These are phyloP conservation scores for Penicillium sp. DNA, from an alignment of 2,329 filamentous ascomycete species.

Conservation along the genomic window DNA sequence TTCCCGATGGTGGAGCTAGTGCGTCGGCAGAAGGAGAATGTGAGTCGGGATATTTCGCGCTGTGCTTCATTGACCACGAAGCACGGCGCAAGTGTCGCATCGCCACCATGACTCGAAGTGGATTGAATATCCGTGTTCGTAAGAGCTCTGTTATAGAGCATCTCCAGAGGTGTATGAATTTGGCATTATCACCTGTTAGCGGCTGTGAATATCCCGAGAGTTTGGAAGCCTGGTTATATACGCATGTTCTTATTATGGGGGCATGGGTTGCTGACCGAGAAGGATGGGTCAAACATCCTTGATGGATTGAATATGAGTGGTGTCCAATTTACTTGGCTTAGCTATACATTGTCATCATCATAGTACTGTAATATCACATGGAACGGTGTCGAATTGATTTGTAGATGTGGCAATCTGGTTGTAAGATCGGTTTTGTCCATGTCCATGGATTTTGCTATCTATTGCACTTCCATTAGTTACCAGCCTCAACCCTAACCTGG, in stretches of 20 bases:
- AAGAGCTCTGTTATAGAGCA: not conserved
- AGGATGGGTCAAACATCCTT: not conserved
- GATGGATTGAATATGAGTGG: not conserved
- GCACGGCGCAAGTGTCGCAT: not conserved
- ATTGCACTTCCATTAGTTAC: too few species aligned
- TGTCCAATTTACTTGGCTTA: not conserved
- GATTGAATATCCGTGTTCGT: not conserved
- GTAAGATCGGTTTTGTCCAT: too few species aligned
- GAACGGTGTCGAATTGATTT: too few species aligned
- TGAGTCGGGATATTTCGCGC: not conserved
- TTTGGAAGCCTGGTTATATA: not conserved
- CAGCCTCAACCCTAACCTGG: too few species aligned
- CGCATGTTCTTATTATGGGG: not conserved
- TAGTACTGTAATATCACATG: too few species aligned
- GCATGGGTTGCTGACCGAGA: not conserved
- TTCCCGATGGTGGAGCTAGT: not conserved
- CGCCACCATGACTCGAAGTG: not conserved
- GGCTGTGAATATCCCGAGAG: not conserved
- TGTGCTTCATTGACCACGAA: not conserved
- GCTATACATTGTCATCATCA: too few species aligned
- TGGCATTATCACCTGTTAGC: not conserved
- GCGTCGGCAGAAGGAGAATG: not conserved
- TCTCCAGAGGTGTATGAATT: not conserved
- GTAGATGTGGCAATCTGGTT: too few species aligned
- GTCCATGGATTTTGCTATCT: too few species aligned